Evolutionary conservation across 306 rosid species (phyloP).

Genomic region (Ormosia semicastrata): DNA sequence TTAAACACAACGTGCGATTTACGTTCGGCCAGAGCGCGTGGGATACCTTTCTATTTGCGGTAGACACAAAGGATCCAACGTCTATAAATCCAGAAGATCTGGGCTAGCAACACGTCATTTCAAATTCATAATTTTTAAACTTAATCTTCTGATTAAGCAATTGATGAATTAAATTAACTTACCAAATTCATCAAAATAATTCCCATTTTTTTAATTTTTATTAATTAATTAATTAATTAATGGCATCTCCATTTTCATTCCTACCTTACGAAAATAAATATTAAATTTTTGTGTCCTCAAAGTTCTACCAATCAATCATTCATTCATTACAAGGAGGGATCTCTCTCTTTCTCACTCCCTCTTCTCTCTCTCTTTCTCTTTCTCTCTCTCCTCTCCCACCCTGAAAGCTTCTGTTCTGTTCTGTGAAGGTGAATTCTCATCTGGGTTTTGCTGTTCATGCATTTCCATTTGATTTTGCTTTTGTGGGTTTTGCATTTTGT

Average conservation of each 20-base stretch:
- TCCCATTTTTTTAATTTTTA: not conserved
- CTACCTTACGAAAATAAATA: constrained; percentile 15
- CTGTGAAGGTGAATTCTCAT: constrained; percentile 43
- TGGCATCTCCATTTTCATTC: not conserved
- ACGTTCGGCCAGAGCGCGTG: constrained; percentile 22
- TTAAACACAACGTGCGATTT: not conserved
- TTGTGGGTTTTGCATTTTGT: not conserved
- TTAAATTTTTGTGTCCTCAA: constrained; percentile 22
- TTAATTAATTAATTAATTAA: constrained; percentile 14
- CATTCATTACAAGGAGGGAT: constrained; percentile 61
- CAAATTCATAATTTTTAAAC: constrained; percentile 18
- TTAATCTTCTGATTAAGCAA: constrained; percentile 4
- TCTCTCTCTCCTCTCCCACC: constrained; percentile 24
- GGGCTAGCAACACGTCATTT: constrained; percentile 31
- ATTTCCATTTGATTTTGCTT: not conserved
- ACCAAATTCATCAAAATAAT: not conserved
- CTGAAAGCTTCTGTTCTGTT: constrained; percentile 1
- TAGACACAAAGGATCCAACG: constrained; percentile 45
- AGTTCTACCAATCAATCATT: constrained; percentile 58
- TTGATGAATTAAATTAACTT: not conserved
- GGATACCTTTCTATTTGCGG: not conserved
- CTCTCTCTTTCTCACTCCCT: constrained; percentile 20
- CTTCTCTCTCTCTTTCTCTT: constrained; percentile 14
- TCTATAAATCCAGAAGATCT: constrained; percentile 30
- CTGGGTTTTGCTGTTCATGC: constrained; percentile 9